phyloP scores from a whole-genome alignment of 2,329 filamentous ascomycete species.

The Cladophialophora bantiana region DNA sequence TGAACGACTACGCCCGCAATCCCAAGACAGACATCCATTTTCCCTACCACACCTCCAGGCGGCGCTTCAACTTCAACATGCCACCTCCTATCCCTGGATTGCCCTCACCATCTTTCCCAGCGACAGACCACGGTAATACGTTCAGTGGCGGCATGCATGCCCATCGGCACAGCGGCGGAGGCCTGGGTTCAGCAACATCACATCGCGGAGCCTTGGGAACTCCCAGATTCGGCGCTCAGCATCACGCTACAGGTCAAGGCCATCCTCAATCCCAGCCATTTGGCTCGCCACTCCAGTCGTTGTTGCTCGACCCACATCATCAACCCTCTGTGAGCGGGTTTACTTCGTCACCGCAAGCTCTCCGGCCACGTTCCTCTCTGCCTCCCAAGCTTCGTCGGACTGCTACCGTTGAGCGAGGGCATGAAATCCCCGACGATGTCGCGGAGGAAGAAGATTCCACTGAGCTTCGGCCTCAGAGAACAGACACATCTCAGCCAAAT shows the following conservation, averaged over 20 bases:
- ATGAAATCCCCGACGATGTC: conserved; percentile 24
- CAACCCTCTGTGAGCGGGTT: conserved; percentile 52
- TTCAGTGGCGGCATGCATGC: conserved; percentile 18
- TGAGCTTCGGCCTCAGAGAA: neutral
- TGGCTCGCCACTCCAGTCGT: conserved; percentile 50
- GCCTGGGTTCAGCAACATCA: conserved; percentile 22
- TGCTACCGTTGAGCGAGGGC: conserved; percentile 9
- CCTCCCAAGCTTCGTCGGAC: conserved; percentile 12
- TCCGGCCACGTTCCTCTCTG: conserved; percentile 24
- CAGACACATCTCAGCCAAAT: conserved; percentile 7
- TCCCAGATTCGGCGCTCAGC: conserved; percentile 26
- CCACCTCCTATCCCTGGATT: conserved; percentile 77
- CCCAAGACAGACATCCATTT: conserved; percentile 71
- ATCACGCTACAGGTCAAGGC: conserved; percentile 18
- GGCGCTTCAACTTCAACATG: conserved; percentile 77
- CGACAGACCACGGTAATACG: conserved; percentile 20
- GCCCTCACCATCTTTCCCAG: conserved; percentile 64
- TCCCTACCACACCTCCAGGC: conserved; percentile 62
- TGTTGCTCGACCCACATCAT: conserved; percentile 57
- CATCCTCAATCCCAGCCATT: conserved; percentile 40
- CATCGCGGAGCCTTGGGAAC: conserved; percentile 29
- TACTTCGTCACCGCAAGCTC: conserved; percentile 31
- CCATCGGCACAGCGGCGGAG: conserved; percentile 20
- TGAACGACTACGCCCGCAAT: conserved; percentile 87
- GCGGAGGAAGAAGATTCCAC: conserved; percentile 29